Conservation (phyloP, 2,329 filamentous ascomycete species). For the Fusarium tricinctum region DNA sequence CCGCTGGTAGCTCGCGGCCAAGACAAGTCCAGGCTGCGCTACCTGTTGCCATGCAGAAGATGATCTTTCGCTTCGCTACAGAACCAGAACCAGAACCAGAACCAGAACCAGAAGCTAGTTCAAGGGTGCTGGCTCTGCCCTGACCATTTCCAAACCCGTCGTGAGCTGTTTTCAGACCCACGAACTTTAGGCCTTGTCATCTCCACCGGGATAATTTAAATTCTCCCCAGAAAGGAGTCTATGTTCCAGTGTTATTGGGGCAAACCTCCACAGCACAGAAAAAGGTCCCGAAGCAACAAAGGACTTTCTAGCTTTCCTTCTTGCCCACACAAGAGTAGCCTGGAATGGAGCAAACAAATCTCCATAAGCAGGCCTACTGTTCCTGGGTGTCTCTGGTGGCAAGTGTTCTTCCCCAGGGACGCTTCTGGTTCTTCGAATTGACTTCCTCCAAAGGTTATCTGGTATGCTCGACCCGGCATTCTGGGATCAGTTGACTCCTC, state of each 20-base stretch:
- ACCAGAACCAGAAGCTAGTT: conserved; percentile 23
- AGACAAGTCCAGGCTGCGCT: conserved; percentile 31
- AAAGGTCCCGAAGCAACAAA: conserved; percentile 18
- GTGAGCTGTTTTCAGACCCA: conserved; percentile 41
- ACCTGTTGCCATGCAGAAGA: conserved; percentile 30
- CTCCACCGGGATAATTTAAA: conserved; percentile 39
- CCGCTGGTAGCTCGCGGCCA: conserved; percentile 38
- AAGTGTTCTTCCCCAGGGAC: conserved; percentile 20
- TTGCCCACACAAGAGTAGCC: neutral
- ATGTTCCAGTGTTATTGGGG: conserved; percentile 3
- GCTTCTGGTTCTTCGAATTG: conserved; percentile 33
- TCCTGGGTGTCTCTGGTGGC: conserved; percentile 19
- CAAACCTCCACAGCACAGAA: neutral
- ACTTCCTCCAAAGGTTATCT: conserved; percentile 25
- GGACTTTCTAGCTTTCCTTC: neutral
- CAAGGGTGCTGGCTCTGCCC: conserved; percentile 14
- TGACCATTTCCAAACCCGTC: conserved; percentile 24
- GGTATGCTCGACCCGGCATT: conserved; percentile 25
- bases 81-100: conserved; percentile 10
- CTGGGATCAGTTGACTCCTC: conserved; percentile 22
- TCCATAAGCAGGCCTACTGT: conserved; percentile 5
- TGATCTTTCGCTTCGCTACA: conserved; percentile 33
- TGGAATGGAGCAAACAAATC: conserved; percentile 36
- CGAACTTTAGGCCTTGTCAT: conserved; percentile 24
- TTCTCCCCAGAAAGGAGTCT: conserved; percentile 14